A percentile compares a stretch with the other conserved stretches of the same genome.
Evolutionary conservation across 352 stramenopile species (phyloP).

Genomic region (Pythium aphanidermatum): DNA sequence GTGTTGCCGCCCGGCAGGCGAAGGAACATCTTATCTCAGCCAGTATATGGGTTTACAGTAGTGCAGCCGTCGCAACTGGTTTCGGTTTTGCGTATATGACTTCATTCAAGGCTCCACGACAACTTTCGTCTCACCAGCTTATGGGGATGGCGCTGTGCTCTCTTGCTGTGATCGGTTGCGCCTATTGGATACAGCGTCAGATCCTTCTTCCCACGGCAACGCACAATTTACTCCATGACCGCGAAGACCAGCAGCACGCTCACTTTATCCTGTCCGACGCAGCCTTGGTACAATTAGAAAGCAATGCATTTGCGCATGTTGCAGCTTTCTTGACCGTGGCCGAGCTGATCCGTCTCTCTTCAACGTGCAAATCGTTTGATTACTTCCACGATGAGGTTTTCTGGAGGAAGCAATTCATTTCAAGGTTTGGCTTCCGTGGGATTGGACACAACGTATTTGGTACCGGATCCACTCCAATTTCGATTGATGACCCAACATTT

Average conservation of each 20-base stretch:
- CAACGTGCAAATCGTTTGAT: conserved; percentile 16
- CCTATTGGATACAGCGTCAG: conserved; percentile 43
- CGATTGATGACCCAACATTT: not conserved
- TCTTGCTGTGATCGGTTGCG: conserved; percentile 25
- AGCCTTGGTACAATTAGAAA: conserved; percentile 15
- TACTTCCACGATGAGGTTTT: conserved; percentile 20
- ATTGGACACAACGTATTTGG: not conserved
- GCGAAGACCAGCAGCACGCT: not conserved
- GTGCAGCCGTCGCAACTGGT: conserved; percentile 5
- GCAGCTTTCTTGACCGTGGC: conserved; percentile 27
- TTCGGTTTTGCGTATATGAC: conserved; percentile 25
- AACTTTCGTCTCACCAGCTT: conserved; percentile 25
- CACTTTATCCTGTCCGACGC: not conserved
- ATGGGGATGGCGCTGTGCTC: conserved; percentile 29
- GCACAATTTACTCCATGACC: not conserved
- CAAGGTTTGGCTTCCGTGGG: not conserved
- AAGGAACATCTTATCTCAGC: conserved; percentile 14
- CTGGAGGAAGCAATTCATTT: conserved; percentile 26
- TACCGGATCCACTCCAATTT: not conserved
- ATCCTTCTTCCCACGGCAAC: conserved; percentile 18
- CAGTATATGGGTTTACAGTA: conserved; percentile 17
- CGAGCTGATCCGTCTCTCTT: conserved; percentile 26
- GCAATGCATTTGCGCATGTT: conserved; percentile 30
- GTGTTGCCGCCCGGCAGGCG: conserved; percentile 6
- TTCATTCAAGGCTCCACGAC: conserved; percentile 20